These are phyloP conservation scores for Oldenlandia corymbosa DNA, from an alignment of 257 asterid genomes.

Conservation along the genomic window DNA sequence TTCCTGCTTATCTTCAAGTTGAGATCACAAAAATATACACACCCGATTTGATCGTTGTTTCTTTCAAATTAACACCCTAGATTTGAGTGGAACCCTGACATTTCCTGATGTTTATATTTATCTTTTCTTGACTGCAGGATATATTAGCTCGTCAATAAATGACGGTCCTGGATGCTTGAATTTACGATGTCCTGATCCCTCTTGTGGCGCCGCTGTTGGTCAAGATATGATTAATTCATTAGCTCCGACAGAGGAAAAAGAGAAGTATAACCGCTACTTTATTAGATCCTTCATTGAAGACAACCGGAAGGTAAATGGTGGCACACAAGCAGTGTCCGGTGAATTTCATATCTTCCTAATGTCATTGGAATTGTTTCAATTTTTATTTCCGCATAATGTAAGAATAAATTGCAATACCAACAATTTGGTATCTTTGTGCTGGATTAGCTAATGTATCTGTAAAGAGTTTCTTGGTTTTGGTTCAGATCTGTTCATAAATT, in stretches of 20 bases:
- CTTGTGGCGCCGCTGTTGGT: slow-evolving; percentile 79
- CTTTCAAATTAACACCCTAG: neutral
- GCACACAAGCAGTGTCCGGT: no score
- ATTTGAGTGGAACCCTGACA: neutral
- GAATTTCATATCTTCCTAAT: neutral
- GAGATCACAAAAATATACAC: neutral
- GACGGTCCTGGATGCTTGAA: slow-evolving; percentile 96
- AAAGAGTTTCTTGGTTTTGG: neutral
- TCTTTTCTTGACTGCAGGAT: slow-evolving; percentile 52
- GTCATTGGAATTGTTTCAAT: neutral
- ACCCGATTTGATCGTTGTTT: no score
- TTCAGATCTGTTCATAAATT: neutral
- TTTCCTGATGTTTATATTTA: slow-evolving; percentile 18
- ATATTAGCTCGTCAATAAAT: slow-evolving; percentile 62
- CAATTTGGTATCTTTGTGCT: neutral
- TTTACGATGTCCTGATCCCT: slow-evolving; percentile 95
- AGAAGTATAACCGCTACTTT: slow-evolving; percentile 61
- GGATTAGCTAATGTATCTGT: neutral
- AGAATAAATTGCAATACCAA: neutral
- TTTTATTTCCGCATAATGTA: neutral
- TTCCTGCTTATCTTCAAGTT: neutral
- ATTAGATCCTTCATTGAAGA: slow-evolving; percentile 79
- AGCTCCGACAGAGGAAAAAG: slow-evolving; percentile 56
- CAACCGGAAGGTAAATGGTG: slow-evolving; percentile 65
- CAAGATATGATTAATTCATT: slow-evolving; percentile 74